A percentile compares a stretch with the other conserved stretches of the same genome.
Evolutionary conservation across 768 basidiomycete species (phyloP).

Genomic region (Pleurotus tuber-regium): DNA sequence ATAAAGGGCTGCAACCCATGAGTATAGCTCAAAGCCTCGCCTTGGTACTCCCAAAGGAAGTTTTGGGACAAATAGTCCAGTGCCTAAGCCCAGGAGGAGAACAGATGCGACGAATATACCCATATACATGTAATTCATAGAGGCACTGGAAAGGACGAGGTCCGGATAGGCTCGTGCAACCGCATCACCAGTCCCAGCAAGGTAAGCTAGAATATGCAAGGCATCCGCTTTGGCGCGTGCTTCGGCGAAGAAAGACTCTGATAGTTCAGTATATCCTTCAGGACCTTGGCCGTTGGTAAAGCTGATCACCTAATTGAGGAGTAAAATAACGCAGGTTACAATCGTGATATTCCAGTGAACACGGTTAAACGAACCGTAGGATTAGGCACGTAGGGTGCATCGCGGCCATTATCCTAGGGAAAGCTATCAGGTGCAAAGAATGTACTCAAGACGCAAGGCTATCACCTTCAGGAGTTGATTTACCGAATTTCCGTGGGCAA

Average conservation of each 20-base stretch:
- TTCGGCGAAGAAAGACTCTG: conserved; percentile 26
- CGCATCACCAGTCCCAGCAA: conserved; percentile 35
- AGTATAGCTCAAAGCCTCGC: conserved; percentile 5
- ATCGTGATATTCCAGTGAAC: neutral
- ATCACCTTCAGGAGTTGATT: conserved; percentile 34
- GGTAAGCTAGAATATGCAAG: conserved; percentile 38
- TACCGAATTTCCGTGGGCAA: conserved; percentile 34
- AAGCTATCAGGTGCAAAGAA: neutral
- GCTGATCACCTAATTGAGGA: conserved; percentile 29
- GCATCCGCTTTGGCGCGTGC: conserved; percentile 36
- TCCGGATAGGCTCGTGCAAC: conserved; percentile 36
- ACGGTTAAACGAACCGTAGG: conserved; percentile 28
- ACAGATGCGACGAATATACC: neutral
- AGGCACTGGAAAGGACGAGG: conserved; percentile 16
- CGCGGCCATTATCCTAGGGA: conserved; percentile 37
- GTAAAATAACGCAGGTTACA: neutral
- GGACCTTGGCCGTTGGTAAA: conserved; percentile 36
- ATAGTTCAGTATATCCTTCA: conserved; percentile 36
- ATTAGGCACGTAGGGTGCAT: conserved; percentile 36
- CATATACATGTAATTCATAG: conserved; percentile 6
- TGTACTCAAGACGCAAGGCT: neutral
- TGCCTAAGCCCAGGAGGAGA: neutral
- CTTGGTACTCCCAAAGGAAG: conserved; percentile 1
- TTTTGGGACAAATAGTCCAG: conserved; percentile 3
- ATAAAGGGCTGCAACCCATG: conserved; percentile 7